A percentile compares a stretch with the other conserved stretches of the same genome.
phyloP scores from a whole-genome alignment of 371 early-diverging fungal species.

The Rhizopus stolonifer region DNA sequence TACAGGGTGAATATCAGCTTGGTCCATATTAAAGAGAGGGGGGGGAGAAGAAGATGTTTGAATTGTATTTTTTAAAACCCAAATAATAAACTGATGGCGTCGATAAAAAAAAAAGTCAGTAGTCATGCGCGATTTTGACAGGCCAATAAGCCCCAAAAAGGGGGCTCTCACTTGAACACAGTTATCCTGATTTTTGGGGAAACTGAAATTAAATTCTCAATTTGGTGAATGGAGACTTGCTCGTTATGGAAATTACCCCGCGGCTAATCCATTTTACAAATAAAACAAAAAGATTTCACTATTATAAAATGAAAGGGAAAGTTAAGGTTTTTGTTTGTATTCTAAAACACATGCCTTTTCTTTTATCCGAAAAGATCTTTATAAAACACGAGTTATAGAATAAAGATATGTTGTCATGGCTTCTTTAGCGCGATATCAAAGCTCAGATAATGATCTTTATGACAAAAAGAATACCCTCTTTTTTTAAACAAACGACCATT shows the following conservation, averaged over 20 bases:
- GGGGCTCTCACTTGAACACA: not conserved
- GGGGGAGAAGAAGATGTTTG: not conserved
- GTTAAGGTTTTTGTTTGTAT: too few relatives aligned
- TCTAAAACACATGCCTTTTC: too few relatives aligned
- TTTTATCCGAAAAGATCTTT: too few relatives aligned
- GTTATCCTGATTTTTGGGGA: slow-evolving; percentile 5
- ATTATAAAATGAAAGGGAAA: too few relatives aligned
- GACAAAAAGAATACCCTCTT: too few relatives aligned
- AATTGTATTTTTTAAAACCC: not conserved
- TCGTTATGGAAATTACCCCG: slow-evolving; percentile 16
- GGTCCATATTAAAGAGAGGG: slow-evolving; percentile 3
- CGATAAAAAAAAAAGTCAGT: not conserved
- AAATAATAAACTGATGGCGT: not conserved
- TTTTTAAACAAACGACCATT: too few relatives aligned
- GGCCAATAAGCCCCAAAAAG: slow-evolving; percentile 11
- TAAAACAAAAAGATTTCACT: too few relatives aligned
- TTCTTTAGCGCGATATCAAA: too few relatives aligned
- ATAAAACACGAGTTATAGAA: too few relatives aligned
- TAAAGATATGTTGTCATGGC: too few relatives aligned
- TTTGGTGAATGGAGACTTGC: slow-evolving; percentile 9
- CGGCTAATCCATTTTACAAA: too few relatives aligned
- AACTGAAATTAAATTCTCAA: not conserved
- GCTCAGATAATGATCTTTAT: too few relatives aligned
- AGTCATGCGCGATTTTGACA: not conserved
- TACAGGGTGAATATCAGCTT: slow-evolving; percentile 44